These are phyloP conservation scores for Leccinum pellstonianum DNA, from an alignment of 768 basidiomycete genomes.

Conservation along the genomic window DNA sequence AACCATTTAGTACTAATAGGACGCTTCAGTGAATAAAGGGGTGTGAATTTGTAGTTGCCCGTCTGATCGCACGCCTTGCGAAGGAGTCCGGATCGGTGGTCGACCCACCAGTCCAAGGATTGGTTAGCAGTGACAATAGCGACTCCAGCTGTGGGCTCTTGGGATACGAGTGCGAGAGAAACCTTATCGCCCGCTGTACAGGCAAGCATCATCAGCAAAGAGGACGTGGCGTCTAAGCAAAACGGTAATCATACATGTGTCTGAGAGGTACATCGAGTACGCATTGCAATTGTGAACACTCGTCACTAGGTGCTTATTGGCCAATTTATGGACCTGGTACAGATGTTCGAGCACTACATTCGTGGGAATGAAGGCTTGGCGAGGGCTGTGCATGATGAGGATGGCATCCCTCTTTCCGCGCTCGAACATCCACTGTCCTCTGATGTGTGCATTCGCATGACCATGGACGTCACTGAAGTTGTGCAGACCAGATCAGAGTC, in stretches of 20 bases:
- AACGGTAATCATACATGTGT: constrained; percentile 15
- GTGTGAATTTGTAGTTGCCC: constrained; percentile 20
- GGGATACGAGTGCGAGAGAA: constrained; percentile 22
- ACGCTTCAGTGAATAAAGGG: constrained; percentile 20
- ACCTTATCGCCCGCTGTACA: constrained; percentile 22
- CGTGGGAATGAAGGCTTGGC: constrained; percentile 17
- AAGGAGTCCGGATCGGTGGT: constrained; percentile 17
- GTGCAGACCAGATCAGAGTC: not conserved
- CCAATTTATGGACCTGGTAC: constrained; percentile 24
- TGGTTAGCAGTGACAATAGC: not conserved
- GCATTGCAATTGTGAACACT: constrained; percentile 31
- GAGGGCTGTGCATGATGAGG: constrained; percentile 34
- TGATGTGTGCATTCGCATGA: constrained; percentile 28
- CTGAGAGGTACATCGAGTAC: constrained; percentile 33
- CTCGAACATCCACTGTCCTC: constrained; percentile 33
- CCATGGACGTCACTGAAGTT: constrained; percentile 14
- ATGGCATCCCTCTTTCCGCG: constrained; percentile 29
- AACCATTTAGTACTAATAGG: not conserved
- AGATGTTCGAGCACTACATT: constrained; percentile 26
- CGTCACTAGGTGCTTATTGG: constrained; percentile 34
- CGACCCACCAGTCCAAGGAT: constrained; percentile 18
- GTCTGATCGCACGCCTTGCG: constrained; percentile 19
- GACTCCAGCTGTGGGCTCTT: constrained; percentile 2
- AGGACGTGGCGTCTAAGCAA: not conserved
- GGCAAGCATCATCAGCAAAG: not conserved